These are phyloP conservation scores for Salvia rosmarinus DNA, from an alignment of 257 asterid genomes.

Conservation along the genomic window DNA sequence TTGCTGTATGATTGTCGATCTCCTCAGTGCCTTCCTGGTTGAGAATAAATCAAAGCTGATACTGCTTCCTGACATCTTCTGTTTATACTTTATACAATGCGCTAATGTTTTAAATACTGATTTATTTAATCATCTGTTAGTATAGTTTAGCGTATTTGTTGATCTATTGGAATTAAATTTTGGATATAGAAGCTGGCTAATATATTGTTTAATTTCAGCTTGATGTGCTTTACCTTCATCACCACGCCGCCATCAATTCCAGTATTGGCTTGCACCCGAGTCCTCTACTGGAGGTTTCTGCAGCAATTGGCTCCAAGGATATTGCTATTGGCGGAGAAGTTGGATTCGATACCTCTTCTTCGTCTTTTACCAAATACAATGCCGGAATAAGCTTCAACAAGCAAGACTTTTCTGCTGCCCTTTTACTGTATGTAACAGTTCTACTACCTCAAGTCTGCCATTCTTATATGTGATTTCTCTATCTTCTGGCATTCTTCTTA, in stretches of 20 bases:
- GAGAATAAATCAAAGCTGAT: neutral
- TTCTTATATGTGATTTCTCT: constrained; percentile 1
- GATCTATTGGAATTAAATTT: constrained; percentile 5
- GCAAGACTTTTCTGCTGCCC: constrained; percentile 77
- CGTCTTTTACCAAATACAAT: constrained; percentile 75
- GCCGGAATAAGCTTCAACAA: constrained; percentile 79
- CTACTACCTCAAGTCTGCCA: constrained; percentile 16
- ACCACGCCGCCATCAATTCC: constrained; percentile 71
- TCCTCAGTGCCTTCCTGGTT: neutral
- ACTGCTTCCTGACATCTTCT: neutral
- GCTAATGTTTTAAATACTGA: constrained; percentile 1
- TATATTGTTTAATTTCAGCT: constrained; percentile 54
- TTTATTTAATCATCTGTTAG: neutral
- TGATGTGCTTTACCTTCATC: constrained; percentile 72
- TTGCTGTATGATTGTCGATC: neutral
- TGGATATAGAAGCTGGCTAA: neutral
- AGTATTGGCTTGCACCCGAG: constrained; percentile 79
- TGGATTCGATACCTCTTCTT: constrained; percentile 72
- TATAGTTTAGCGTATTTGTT: neutral
- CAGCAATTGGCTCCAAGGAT: constrained; percentile 67
- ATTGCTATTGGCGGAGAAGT: constrained; percentile 77
- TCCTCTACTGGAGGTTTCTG: constrained; percentile 79
- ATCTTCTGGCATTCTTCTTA: neutral
- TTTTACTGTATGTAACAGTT: constrained; percentile 56
- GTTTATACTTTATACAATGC: neutral